Percentiles rank a stretch among this genome's conserved stretches.
Evolutionary conservation across 257 asterid species (phyloP).

Genomic region (Fraxinus cuspidata): DNA sequence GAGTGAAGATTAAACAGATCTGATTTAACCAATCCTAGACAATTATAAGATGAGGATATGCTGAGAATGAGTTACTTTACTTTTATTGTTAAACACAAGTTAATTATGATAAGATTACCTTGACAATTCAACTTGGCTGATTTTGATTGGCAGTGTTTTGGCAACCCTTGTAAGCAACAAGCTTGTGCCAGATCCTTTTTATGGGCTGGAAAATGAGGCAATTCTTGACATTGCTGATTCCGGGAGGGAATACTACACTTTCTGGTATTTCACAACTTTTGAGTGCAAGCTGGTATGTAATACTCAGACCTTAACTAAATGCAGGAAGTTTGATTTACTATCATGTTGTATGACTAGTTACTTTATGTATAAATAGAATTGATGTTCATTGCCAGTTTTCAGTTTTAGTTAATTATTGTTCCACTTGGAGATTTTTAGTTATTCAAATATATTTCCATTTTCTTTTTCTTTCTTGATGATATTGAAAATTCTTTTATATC

Average conservation of each 20-base stretch:
- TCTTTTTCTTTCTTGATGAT: not conserved
- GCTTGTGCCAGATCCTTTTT: slow-evolving; percentile 89
- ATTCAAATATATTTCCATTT: not conserved
- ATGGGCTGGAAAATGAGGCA: slow-evolving; percentile 81
- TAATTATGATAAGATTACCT: too few relatives aligned
- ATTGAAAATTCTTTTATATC: not conserved
- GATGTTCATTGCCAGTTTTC: slow-evolving; percentile 14
- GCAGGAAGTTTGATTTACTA: slow-evolving; percentile 1
- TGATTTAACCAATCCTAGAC: not conserved
- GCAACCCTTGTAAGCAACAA: slow-evolving; percentile 86
- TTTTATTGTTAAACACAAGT: not conserved
- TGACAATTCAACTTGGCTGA: slow-evolving; percentile 22
- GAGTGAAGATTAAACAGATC: not conserved
- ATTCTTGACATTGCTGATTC: slow-evolving; percentile 89
- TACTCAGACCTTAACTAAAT: slow-evolving; percentile 19
- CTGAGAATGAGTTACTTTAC: not conserved
- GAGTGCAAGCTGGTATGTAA: slow-evolving; percentile 75
- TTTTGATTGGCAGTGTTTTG: slow-evolving; percentile 67
- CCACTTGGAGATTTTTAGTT: slow-evolving; percentile 15
- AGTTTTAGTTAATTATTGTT: not conserved
- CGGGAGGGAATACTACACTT: slow-evolving; percentile 89
- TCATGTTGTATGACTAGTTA: not conserved
- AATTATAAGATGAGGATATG: not conserved
- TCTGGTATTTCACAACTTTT: slow-evolving; percentile 89
- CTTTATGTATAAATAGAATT: not conserved